phyloP scores from a whole-genome alignment of 257 asterid genomes.

The Scutellaria barbata region DNA sequence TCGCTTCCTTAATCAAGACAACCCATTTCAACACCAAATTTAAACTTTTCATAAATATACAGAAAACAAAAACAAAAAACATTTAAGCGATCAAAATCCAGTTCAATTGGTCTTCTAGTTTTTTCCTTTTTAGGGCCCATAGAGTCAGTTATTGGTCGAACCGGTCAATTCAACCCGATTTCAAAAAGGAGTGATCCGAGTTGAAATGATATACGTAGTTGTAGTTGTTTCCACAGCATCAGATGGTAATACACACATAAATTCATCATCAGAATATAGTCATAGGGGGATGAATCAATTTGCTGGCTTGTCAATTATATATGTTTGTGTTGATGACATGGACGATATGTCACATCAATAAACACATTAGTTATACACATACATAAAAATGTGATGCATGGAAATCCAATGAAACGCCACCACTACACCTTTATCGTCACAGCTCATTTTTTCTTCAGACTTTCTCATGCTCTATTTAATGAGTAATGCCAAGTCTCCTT shows the following conservation, averaged over 20 bases:
- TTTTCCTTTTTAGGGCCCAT: no score
- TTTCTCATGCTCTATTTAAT: conserved; percentile 22
- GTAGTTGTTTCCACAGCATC: conserved; percentile 1
- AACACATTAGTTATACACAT: background rate
- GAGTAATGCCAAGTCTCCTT: conserved; percentile 1
- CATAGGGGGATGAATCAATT: conserved; percentile 62
- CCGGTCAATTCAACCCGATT: no score
- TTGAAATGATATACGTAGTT: background rate
- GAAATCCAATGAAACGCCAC: conserved; percentile 6
- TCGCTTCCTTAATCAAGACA: no score
- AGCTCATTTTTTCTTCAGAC: conserved; percentile 34
- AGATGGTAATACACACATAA: background rate
- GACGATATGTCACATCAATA: conserved; percentile 42
- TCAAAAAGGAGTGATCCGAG: no score
- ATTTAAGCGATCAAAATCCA: no score
- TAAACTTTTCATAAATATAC: no score
- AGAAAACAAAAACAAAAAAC: no score
- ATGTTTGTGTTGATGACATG: conserved; percentile 41
- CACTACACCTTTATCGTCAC: conserved; percentile 26
- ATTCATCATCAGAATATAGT: conserved; percentile 8
- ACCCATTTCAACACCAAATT: no score
- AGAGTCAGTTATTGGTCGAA: no score
- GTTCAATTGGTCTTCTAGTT: no score
- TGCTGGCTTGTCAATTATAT: conserved; percentile 48
- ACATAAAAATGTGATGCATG: conserved; percentile 27